A percentile compares a stretch with the other conserved stretches of the same genome.
phyloP scores from a whole-genome alignment of 257 asterid genomes.

The Mitragyna speciosa region DNA sequence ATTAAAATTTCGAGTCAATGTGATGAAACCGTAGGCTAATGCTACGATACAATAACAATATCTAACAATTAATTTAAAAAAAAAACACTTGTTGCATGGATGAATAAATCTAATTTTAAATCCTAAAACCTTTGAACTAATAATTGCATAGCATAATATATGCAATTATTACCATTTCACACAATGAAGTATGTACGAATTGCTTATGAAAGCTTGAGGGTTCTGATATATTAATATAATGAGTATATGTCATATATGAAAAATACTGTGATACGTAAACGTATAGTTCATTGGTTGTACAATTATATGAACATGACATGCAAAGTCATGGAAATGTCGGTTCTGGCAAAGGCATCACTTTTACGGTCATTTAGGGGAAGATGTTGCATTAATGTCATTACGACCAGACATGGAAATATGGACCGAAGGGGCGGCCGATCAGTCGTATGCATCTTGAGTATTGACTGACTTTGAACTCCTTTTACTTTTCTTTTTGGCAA shows the following conservation, averaged over 20 bases:
- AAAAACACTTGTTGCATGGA: not conserved
- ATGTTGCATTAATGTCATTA: not conserved
- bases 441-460: not conserved
- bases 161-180: not conserved
- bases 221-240: not conserved
- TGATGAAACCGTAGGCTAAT: not conserved
- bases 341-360: not conserved
- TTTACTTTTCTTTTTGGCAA: not conserved
- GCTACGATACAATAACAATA: not conserved
- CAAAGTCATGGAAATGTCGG: not conserved
- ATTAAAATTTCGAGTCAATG: not conserved
- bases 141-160: not conserved
- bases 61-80: not conserved
- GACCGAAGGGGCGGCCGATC: not conserved
- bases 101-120: not conserved
- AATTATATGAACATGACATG: not conserved
- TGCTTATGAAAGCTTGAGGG: not conserved
- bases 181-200: not conserved
- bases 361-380: conserved; percentile 12
- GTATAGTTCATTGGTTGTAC: not conserved
- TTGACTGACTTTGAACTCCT: conserved; percentile 11
- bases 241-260: not conserved
- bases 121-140: not conserved
- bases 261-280: not conserved
- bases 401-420: not conserved